Conservation (phyloP, 1,284 basidiomycete genomes). For the Pseudozyma tsukubaensis region DNA sequence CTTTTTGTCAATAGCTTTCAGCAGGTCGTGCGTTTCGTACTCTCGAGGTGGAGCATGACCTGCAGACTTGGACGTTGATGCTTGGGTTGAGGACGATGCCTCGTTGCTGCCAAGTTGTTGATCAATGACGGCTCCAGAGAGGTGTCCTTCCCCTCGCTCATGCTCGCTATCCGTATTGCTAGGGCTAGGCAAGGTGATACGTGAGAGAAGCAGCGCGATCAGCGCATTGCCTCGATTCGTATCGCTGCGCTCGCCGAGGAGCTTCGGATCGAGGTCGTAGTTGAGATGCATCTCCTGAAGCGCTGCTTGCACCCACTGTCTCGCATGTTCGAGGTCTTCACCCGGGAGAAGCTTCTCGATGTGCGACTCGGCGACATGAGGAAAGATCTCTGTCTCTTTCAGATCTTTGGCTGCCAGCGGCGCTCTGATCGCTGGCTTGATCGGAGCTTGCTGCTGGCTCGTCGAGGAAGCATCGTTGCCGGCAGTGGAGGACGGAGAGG, state of each 20-base stretch:
- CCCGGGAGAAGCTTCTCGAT: slow-evolving; percentile 40
- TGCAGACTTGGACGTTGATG: slow-evolving; percentile 6
- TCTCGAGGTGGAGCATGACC: slow-evolving; percentile 11
- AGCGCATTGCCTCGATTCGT: slow-evolving; percentile 46
- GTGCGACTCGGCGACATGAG: slow-evolving; percentile 26
- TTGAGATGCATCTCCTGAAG: slow-evolving; percentile 61
- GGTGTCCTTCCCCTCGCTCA: slow-evolving; percentile 25
- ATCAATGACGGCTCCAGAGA: slow-evolving; percentile 26
- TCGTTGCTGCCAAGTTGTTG: not conserved
- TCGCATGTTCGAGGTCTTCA: slow-evolving; percentile 16
- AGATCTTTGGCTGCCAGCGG: slow-evolving; percentile 22
- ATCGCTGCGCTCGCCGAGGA: slow-evolving; percentile 50
- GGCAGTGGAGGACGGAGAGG: slow-evolving; percentile 11
- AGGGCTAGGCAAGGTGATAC: slow-evolving; percentile 11
- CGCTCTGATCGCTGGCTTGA: slow-evolving; percentile 10
- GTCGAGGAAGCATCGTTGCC: slow-evolving; percentile 2
- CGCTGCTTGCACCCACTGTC: slow-evolving; percentile 37
- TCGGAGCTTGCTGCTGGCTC: not conserved
- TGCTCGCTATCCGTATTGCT: slow-evolving; percentile 1
- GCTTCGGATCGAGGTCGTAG: slow-evolving; percentile 55
- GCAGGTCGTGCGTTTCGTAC: slow-evolving; percentile 63
- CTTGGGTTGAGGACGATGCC: not conserved
- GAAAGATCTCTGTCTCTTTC: slow-evolving; percentile 33
- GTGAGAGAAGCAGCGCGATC: slow-evolving; percentile 47
- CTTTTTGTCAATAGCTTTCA: slow-evolving; percentile 64